Conservation (phyloP, 345 rosid genomes). For the Corchorus capsularis region DNA sequence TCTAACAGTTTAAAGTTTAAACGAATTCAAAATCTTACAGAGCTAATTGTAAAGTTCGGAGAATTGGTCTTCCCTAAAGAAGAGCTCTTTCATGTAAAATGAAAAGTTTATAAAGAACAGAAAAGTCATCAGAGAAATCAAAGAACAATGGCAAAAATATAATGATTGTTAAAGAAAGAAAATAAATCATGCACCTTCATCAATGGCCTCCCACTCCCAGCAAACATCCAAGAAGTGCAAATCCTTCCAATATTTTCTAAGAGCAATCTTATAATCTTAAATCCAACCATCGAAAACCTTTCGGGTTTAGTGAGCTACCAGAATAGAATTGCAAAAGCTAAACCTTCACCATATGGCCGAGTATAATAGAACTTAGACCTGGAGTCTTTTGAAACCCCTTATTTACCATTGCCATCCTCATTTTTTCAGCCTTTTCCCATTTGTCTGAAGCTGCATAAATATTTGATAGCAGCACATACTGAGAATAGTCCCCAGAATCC, state of each 20-base stretch:
- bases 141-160: background rate
- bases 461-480: constrained; percentile 55
- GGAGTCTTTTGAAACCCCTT: constrained; percentile 52
- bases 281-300: too few relatives aligned
- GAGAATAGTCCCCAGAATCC: constrained; percentile 40
- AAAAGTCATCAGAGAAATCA: background rate
- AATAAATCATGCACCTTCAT: constrained; percentile 56
- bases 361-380: constrained; percentile 57
- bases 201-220: constrained; percentile 97
- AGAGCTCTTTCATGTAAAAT: constrained; percentile 58
- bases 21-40: constrained; percentile 52
- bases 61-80: constrained; percentile 85
- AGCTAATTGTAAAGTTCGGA: constrained; percentile 81
- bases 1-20: background rate
- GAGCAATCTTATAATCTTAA: constrained; percentile 85
- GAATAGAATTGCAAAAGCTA: too few relatives aligned
- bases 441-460: constrained; percentile 63
- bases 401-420: constrained; percentile 44
- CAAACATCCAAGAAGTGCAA: constrained; percentile 82
- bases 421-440: constrained; percentile 65
- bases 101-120: constrained; percentile 11
- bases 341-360: background rate
- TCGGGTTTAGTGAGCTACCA: too few relatives aligned
- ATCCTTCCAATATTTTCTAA: constrained; percentile 87
- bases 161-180: background rate